A percentile compares a stretch with the other conserved stretches of the same genome.
Conservation (phyloP, 768 basidiomycete species). For the Saitozyma podzolica region DNA sequence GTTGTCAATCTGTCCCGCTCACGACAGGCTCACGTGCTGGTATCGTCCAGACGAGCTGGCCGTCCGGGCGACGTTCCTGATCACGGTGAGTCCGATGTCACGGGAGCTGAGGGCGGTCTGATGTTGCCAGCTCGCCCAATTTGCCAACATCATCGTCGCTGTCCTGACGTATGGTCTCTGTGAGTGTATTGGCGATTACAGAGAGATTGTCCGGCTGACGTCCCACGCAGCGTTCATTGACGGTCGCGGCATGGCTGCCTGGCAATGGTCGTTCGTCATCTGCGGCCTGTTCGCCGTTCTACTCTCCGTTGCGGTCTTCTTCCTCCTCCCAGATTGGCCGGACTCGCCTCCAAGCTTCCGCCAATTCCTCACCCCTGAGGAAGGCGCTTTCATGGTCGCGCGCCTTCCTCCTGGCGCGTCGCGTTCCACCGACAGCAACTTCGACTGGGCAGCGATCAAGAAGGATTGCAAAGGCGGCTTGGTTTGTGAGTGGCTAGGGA, state of each 20-base stretch:
- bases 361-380: slow-evolving; percentile 33
- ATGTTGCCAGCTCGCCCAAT: slow-evolving; percentile 13
- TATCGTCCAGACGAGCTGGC: slow-evolving; percentile 39
- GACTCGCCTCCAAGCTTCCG: slow-evolving; percentile 21
- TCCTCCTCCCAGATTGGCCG: slow-evolving; percentile 20
- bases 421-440: slow-evolving; percentile 23
- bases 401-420: slow-evolving; percentile 32
- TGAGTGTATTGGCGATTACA: slow-evolving; percentile 3
- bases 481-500: slow-evolving; percentile 16
- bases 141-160: slow-evolving; percentile 30
- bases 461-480: slow-evolving; percentile 22
- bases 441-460: slow-evolving; percentile 20
- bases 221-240: slow-evolving; percentile 20
- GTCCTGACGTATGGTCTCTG: slow-evolving; percentile 30
- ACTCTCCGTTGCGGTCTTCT: slow-evolving; percentile 9
- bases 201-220: slow-evolving; percentile 4
- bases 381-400: slow-evolving; percentile 26
- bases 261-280: slow-evolving; percentile 29
- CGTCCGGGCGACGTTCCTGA: slow-evolving; percentile 19
- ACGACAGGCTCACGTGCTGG: slow-evolving; percentile 25
- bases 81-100: slow-evolving; percentile 7
- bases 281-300: slow-evolving; percentile 13
- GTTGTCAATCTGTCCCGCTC: neutral
- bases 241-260: slow-evolving; percentile 25
- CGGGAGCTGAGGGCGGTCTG: no score